Base-by-base conservation (phyloP, 176 grass and related monocot genomes). In the Raddia guianensis region DNA sequence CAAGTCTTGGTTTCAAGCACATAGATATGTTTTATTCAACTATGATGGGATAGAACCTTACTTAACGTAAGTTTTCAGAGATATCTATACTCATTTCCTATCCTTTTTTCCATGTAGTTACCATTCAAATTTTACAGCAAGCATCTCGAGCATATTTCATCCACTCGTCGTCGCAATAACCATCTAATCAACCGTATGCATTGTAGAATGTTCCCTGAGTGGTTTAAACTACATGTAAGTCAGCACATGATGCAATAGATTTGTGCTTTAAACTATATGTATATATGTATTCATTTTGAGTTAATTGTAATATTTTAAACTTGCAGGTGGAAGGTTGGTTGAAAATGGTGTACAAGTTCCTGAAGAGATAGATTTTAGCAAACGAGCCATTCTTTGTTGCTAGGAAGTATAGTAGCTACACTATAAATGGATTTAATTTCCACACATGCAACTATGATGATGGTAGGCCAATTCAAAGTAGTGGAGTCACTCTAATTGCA, bases 141-240 rank as follows among this genome's bases (percentile, higher is more conserved):
- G 37, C 77, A 79, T 53, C 2, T 66, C 13, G 63, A 40, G 37
- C 4, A 40, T 5, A 2, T 40, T 40, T 40, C 37, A 3, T 40
- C 37, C 37, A 40, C 4, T 27, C 27, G 27, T 44, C 32, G 2
- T 42, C 5, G 0, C 2, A 79, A 43, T 79, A 48, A 67, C 3
- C 11, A 18, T 40, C 2, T 12, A 19, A 63, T 79, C 2, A 66
- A 5, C 8, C 12, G 16, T 55, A 79, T 79, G 6, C 77, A 79
- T 40, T 61, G 52, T 79, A 49, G 68, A 66, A 11, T 40, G 37
- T 56, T 79, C 14, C 76, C 66, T 78, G 77, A 69, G 13, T 80
- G 77, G 77, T 57, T 69, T 58, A 57, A 52, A 80, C 45, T 69
- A 8, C 65, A 68, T 54, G 63, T 79, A 68, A 79, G 77, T 40